Base-by-base conservation (phyloP, 768 basidiomycete species). In the Lentinula boryana region DNA sequence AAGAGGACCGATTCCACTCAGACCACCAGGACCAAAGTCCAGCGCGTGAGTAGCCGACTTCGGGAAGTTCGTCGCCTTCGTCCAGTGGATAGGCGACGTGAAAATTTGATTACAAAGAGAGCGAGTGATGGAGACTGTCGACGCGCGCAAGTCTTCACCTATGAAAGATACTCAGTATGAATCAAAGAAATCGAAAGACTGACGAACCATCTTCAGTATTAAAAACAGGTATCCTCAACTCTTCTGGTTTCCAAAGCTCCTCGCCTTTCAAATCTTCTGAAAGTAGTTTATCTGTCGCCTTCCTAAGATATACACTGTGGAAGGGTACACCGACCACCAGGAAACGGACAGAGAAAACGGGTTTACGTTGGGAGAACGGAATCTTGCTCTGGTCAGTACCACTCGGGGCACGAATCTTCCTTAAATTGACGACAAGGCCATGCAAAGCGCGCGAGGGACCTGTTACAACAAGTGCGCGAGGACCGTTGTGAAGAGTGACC, bases 271-370 rank as follows among this genome's bases (percentile, higher is more conserved):
- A 74, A 75, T 95, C 93, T 61, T 89, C 84, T n/a, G 82, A 72
- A 41, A 89, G 73, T 51, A 97, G 74, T 72, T 86, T 89, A 63
- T 93, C 84, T 2, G 93, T 84, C 1, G 86, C 89, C 32, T 83
- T 86, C 16, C 70, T 69, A 58, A 99, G 79, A 74, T 98, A 96
- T 18, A 78, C 77, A 73, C 94, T 95, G 80, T 99, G 97, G 76
- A 95, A 99, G 0, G 97, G 97, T 1, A 95, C 96, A 57, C 87
- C 89, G 68, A 99, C 90, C n/a, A 93, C 89, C 68, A 99, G 77
- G 80, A 98, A 99, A 49, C 97, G 88, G 52, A 91, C 84, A 46
- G 85, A 89, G 74, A 99, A 98, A 5, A 93, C 90, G 5, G 91
- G 88, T 75, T 96, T 96, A 67, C 97, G 84, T 77, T 98, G 94